Percentiles rank a stretch among this genome's conserved stretches.
These are phyloP conservation scores for Fusarium pininemorale DNA, from an alignment of 2,329 filamentous ascomycete genomes.

Conservation along the genomic window DNA sequence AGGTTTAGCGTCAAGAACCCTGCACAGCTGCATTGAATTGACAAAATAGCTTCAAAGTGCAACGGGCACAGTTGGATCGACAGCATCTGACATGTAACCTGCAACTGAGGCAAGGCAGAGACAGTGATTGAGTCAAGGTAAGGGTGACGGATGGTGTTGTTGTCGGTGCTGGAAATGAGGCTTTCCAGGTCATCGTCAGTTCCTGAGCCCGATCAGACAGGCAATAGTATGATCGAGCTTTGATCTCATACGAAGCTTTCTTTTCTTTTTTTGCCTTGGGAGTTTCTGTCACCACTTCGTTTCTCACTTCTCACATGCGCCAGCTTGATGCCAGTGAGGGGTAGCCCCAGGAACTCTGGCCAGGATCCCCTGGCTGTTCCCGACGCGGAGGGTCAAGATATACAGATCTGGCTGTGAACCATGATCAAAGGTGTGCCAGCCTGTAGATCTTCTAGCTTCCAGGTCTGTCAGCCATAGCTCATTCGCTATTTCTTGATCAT, in stretches of 20 bases:
- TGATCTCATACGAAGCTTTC: neutral
- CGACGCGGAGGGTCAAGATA: conserved; percentile 40
- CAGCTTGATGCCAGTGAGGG: conserved; percentile 37
- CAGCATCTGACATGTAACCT: conserved; percentile 19
- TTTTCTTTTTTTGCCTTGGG: neutral
- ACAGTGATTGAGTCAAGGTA: conserved; percentile 18
- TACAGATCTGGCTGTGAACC: conserved; percentile 38
- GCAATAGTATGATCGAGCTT: neutral
- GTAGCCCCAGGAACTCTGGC: conserved; percentile 42
- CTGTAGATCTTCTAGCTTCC: conserved; percentile 23
- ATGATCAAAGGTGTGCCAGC: conserved; percentile 32
- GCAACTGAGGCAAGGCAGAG: conserved; percentile 27
- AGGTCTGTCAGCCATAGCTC: neutral
- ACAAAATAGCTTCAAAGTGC: conserved; percentile 28
- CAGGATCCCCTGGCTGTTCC: conserved; percentile 40
- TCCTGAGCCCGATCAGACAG: neutral
- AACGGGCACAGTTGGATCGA: conserved; percentile 23
- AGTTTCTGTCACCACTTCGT: conserved; percentile 36
- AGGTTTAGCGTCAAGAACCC: conserved; percentile 38
- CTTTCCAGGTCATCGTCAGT: neutral
- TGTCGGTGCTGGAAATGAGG: neutral
- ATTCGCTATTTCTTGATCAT: conserved; percentile 14
- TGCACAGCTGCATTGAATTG: conserved; percentile 20
- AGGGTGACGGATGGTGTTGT: conserved; percentile 1
- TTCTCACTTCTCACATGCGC: conserved; percentile 38